A percentile compares a stretch with the other conserved stretches of the same genome.
Evolutionary conservation across 1,284 basidiomycete genomes (phyloP).

Genomic region (Vanrija sp.): DNA sequence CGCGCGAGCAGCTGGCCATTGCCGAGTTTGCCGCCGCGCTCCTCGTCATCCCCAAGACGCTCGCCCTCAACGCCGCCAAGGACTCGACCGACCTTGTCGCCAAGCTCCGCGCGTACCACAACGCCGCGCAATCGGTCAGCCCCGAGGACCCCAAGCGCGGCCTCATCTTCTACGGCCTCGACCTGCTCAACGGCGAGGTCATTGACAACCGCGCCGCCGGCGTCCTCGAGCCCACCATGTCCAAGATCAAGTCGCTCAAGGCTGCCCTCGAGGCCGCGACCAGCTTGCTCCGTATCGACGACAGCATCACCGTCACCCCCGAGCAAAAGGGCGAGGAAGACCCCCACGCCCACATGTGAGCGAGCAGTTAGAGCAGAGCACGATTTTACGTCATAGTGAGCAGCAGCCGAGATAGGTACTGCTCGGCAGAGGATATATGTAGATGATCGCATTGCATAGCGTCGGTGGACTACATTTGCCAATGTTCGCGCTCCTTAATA

Average conservation of each 20-base stretch:
- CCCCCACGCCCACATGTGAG: constrained; percentile 55
- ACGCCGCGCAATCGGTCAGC: constrained; percentile 89
- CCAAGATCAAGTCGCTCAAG: constrained; percentile 95
- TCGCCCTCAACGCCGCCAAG: constrained; percentile 97
- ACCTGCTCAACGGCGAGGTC: constrained; percentile 89
- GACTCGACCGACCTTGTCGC: constrained; percentile 97
- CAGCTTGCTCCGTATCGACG: constrained; percentile 90
- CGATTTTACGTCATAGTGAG: neutral
- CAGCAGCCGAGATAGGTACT: neutral
- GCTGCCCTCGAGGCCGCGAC: constrained; percentile 96
- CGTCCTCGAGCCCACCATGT: constrained; percentile 92
- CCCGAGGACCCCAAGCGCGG: constrained; percentile 89
- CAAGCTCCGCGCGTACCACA: constrained; percentile 95
- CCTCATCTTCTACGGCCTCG: constrained; percentile 91
- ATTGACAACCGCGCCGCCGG: constrained; percentile 92
- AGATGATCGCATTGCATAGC: constrained; percentile 5
- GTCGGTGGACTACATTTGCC: neutral
- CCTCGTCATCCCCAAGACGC: constrained; percentile 91
- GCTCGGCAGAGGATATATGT: constrained; percentile 6
- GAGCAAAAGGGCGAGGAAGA: constrained; percentile 71
- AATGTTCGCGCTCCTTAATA: neutral
- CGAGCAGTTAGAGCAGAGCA: neutral
- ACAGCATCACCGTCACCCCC: constrained; percentile 55
- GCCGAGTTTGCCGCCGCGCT: constrained; percentile 95
- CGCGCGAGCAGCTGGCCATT: constrained; percentile 95